Evolutionary conservation across 2,329 filamentous ascomycete species (phyloP).

Genomic region (Colletotrichum sp.): DNA sequence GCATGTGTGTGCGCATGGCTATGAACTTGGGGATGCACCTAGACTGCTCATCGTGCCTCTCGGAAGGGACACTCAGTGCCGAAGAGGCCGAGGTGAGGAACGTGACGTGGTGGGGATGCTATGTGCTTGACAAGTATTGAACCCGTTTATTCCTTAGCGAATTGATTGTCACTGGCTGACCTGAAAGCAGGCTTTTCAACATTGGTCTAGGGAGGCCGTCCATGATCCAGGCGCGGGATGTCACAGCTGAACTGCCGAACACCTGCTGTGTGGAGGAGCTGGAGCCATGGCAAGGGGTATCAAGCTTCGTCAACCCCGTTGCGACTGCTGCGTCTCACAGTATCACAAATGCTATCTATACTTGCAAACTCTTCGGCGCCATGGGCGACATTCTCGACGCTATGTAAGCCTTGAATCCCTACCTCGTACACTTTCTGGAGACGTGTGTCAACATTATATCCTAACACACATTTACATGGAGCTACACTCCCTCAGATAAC

Average conservation of each 20-base stretch:
- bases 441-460: rapidly evolving
- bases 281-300: not conserved
- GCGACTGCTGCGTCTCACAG: not conserved
- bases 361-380: not conserved
- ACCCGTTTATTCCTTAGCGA: rapidly evolving
- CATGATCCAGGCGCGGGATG: not conserved
- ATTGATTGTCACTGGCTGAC: rapidly evolving
- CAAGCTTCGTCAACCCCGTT: rapidly evolving
- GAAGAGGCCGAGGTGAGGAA: not conserved
- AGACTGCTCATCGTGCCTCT: not conserved
- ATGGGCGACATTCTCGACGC: not conserved
- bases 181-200: not conserved
- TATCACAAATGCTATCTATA: not conserved
- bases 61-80: not conserved
- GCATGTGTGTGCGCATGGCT: not conserved
- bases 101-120: not conserved
- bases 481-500: not conserved
- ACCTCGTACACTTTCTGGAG: not conserved
- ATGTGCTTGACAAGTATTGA: not conserved
- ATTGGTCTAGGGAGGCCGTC: not conserved
- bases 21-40: not conserved
- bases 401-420: not conserved
- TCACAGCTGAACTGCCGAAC: not conserved
- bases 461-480: not conserved
- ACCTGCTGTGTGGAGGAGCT: not conserved